These are phyloP conservation scores for Paraphoma sp. DNA, from an alignment of 2,329 filamentous ascomycete species.

Conservation along the genomic window DNA sequence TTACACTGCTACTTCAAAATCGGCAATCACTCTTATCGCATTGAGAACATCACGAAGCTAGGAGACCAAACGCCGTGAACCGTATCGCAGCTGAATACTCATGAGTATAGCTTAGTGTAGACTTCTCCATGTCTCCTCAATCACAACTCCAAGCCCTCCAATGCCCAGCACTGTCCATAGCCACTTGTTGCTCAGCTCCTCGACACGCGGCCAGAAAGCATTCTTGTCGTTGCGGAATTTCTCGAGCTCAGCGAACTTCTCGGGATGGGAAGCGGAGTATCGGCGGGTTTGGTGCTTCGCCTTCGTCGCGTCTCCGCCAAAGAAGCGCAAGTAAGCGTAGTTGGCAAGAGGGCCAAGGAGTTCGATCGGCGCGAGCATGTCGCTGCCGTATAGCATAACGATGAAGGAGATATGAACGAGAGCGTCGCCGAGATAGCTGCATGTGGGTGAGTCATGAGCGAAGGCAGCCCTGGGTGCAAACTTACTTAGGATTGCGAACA, in stretches of 20 bases:
- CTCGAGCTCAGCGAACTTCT: conserved; percentile 62
- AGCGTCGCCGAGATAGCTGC: conserved; percentile 66
- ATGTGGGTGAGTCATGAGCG: neutral
- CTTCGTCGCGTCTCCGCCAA: conserved; percentile 64
- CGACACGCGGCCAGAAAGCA: conserved; percentile 63
- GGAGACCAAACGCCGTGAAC: neutral
- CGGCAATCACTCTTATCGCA: no score
- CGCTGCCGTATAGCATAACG: conserved; percentile 62
- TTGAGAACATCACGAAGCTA: neutral
- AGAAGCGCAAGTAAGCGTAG: conserved; percentile 64
- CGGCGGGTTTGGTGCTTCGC: conserved; percentile 60
- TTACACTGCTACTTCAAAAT: no score
- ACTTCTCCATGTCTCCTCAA: conserved; percentile 53
- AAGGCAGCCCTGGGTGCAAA: conserved; percentile 8
- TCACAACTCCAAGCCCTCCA: conserved; percentile 56
- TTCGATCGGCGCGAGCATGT: conserved; percentile 62
- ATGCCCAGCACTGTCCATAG: conserved; percentile 59
- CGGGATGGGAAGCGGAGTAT: conserved; percentile 58
- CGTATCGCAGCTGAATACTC: neutral
- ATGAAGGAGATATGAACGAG: conserved; percentile 67
- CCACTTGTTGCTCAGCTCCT: conserved; percentile 63
- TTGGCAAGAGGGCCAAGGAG: conserved; percentile 64
- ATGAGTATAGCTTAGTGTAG: conserved; percentile 25
- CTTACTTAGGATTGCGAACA: conserved; percentile 68
- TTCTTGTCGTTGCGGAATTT: conserved; percentile 63